Percentiles rank a stretch among this genome's conserved stretches.
phyloP scores from a whole-genome alignment of 495 filamentous ascomycete species.

The Chaetomium cochliodes region DNA sequence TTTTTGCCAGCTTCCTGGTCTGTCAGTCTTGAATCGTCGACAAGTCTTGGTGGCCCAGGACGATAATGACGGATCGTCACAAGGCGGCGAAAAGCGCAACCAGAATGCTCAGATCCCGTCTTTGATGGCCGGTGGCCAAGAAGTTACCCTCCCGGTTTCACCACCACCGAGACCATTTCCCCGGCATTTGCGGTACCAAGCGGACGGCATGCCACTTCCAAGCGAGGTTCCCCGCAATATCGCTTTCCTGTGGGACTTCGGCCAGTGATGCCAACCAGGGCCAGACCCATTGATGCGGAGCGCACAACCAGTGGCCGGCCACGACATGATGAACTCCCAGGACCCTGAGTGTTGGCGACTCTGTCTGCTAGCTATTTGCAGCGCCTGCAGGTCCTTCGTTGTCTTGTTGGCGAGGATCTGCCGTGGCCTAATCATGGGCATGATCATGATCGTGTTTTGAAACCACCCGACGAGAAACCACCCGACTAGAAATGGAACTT shows the following conservation, averaged over 20 bases:
- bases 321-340: not conserved
- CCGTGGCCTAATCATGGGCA: not conserved
- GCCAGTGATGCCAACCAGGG: not conserved
- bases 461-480: not conserved
- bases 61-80: not conserved
- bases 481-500: not conserved
- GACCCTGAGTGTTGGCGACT: not conserved
- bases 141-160: conserved; percentile 14
- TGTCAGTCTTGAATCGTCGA: not conserved
- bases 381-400: not conserved
- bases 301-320: not conserved
- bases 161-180: conserved; percentile 15
- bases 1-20: not conserved
- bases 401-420: not conserved
- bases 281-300: not conserved
- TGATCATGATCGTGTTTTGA: not conserved
- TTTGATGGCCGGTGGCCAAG: conserved; percentile 11
- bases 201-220: conserved; percentile 19
- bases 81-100: not conserved
- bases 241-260: not conserved
- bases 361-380: not conserved
- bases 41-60: not conserved
- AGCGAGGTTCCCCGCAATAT: conserved; percentile 25
- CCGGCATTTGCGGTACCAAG: conserved; percentile 28
- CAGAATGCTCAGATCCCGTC: not conserved